phyloP scores from a whole-genome alignment of 1,284 basidiomycete genomes.

The Marasmius tenuissimus region DNA sequence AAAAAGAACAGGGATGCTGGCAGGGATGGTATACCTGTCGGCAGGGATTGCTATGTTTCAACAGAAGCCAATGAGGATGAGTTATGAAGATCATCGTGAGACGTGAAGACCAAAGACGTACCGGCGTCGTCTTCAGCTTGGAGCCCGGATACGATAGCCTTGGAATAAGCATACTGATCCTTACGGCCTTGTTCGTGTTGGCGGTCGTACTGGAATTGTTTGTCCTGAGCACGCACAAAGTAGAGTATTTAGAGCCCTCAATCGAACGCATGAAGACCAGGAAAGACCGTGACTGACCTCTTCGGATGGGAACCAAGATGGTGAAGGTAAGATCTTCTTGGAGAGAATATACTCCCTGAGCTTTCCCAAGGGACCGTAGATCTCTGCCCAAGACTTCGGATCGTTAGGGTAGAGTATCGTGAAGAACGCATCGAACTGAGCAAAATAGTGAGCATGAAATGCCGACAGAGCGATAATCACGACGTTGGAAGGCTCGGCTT shows the following conservation, averaged over 20 bases:
- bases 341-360: constrained; percentile 2
- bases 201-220: neutral
- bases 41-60: neutral
- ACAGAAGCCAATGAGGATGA: too few relatives aligned
- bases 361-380: constrained; percentile 22
- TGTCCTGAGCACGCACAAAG: neutral
- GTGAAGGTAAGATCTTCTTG: neutral
- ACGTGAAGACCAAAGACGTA: neutral
- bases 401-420: constrained; percentile 24
- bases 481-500: neutral
- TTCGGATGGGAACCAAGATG: neutral
- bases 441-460: neutral
- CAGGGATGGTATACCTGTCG: neutral
- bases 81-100: too few relatives aligned
- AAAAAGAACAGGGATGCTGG: neutral
- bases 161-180: neutral
- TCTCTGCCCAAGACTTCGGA: constrained; percentile 23
- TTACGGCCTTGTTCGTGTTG: neutral
- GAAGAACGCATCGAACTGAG: constrained; percentile 24
- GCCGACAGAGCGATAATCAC: too few relatives aligned
- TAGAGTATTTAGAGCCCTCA: too few relatives aligned
- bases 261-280: too few relatives aligned
- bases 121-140: neutral
- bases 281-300: too few relatives aligned
- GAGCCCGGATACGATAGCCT: neutral